Percentiles rank a stretch among this genome's conserved stretches.
These are phyloP conservation scores for Pyrenophora seminiperda DNA, from an alignment of 2,329 filamentous ascomycete species.

Conservation along the genomic window DNA sequence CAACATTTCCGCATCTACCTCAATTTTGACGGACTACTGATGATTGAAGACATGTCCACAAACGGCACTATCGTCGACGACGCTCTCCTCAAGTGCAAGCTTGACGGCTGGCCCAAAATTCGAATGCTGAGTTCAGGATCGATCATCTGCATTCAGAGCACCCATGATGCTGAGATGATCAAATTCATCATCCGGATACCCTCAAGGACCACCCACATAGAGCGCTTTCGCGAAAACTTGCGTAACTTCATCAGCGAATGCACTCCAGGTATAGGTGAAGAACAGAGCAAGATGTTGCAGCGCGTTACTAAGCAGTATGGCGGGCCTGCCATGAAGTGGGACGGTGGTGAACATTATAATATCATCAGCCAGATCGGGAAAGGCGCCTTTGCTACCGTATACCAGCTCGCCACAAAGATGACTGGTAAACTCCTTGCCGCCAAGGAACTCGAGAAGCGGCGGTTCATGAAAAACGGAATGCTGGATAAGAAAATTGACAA, in stretches of 20 bases:
- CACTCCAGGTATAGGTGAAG: slow-evolving; percentile 27
- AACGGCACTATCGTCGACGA: slow-evolving; percentile 91
- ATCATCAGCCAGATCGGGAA: slow-evolving; percentile 80
- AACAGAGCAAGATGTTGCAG: slow-evolving; percentile 29
- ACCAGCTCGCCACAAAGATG: slow-evolving; percentile 84
- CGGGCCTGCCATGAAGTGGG: slow-evolving; percentile 72
- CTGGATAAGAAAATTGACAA: slow-evolving; percentile 92
- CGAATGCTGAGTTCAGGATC: slow-evolving; percentile 74
- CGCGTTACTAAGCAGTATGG: slow-evolving; percentile 35
- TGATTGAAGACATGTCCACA: slow-evolving; percentile 94
- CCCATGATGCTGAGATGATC: slow-evolving; percentile 64
- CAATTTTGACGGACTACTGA: slow-evolving; percentile 82
- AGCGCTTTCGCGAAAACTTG: slow-evolving; percentile 71
- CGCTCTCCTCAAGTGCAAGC: slow-evolving; percentile 64
- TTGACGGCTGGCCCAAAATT: slow-evolving; percentile 50
- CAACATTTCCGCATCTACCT: slow-evolving; percentile 94
- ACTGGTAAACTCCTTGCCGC: slow-evolving; percentile 85
- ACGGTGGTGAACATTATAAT: slow-evolving; percentile 83
- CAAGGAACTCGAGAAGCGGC: slow-evolving; percentile 92
- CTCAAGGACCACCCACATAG: slow-evolving; percentile 67
- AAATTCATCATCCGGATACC: slow-evolving; percentile 87
- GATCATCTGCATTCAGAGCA: slow-evolving; percentile 70
- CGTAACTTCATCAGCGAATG: slow-evolving; percentile 64
- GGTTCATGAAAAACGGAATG: slow-evolving; percentile 90
- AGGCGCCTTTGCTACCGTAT: slow-evolving; percentile 92